These are phyloP conservation scores for Penicillium soppii DNA, from an alignment of 495 filamentous ascomycete species.

Conservation along the genomic window DNA sequence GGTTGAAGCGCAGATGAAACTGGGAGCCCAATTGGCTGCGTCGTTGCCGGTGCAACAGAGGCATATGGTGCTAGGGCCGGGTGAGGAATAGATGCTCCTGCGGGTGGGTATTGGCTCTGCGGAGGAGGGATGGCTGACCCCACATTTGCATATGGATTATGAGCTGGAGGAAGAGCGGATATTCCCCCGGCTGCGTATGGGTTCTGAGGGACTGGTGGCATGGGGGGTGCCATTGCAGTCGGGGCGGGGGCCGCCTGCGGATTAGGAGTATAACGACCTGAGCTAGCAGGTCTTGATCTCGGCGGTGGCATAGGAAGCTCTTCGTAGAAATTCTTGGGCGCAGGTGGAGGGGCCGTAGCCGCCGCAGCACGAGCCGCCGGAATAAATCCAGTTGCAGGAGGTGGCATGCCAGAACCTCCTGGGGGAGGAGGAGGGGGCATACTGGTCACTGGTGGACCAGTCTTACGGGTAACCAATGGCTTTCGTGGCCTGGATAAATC, in stretches of 20 bases:
- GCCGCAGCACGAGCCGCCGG: constrained; percentile 33
- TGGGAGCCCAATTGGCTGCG: constrained; percentile 9
- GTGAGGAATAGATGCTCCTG: constrained; percentile 8
- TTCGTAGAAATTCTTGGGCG: constrained; percentile 76
- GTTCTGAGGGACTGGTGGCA: constrained; percentile 6
- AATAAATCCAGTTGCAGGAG: constrained; percentile 30
- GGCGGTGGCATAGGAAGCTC: constrained; percentile 71
- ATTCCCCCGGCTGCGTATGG: constrained; percentile 8
- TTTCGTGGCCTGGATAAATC: constrained; percentile 70
- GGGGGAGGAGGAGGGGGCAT: constrained; percentile 49
- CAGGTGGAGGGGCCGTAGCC: constrained; percentile 19
- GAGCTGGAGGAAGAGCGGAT: constrained; percentile 21
- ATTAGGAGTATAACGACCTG: constrained; percentile 54
- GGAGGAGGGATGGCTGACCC: neutral
- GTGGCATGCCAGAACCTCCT: constrained; percentile 57
- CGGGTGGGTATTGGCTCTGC: neutral
- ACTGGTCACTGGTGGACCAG: constrained; percentile 22
- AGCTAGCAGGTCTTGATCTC: constrained; percentile 46
- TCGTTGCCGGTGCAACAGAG: constrained; percentile 24
- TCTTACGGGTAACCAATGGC: constrained; percentile 46
- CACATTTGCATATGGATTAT: neutral
- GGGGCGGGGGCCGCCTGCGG: constrained; percentile 19
- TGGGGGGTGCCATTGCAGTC: neutral
- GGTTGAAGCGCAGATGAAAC: constrained; percentile 44
- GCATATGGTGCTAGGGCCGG: constrained; percentile 19